Evolutionary conservation across 1,284 basidiomycete genomes (phyloP), one percentile per base, ranked within the genome.

Genomic region (Tilletia caries): DNA sequence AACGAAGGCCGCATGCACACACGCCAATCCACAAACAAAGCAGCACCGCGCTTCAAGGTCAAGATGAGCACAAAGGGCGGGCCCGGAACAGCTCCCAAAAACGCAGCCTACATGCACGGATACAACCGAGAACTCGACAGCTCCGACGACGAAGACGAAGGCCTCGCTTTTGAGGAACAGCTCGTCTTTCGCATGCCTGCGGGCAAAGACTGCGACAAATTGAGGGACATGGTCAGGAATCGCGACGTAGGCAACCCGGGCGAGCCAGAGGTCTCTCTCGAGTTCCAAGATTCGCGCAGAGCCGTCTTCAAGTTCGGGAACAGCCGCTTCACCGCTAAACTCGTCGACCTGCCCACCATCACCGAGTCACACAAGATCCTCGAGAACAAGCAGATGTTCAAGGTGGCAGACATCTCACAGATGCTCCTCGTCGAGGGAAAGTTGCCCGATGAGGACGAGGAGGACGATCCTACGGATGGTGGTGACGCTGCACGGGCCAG

Each of bases 311-410:
- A 95, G 82, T 88, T 95, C 34, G 91, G 91, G 25, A 89, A 90
- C 73, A 89, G 87, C 67, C 87, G 89, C 0, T 97, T 95, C 81
- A 88, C 91, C 25, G 89, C 96, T 27, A 98, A 98, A 84, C 88
- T 99, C 10, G 96, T 98, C 69, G 96, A 99, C 84, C 85, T 99
- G 67, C 96, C 96, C 0, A 92, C 91, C 83, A 89, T 99, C 68
- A 88, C 96, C 72, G 96, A 99, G 83, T 89, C 93, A 27, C 95
- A 98, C 85, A 98, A 98, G 86, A 96, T 95, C 1, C 85, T 96
- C 66, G 95, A 98, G 85, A 93, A 91, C 83, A 92, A 94, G 82
- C 83, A 84, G 67, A 91, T 98, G 88, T 97, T 98, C 87, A 99
- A 99, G 85, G 91, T 96, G 0, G 94, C 94, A 37, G 96, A 99